These are phyloP conservation scores for Decorospora gaudefroyi DNA, from an alignment of 2,329 filamentous ascomycete species.

Conservation along the genomic window DNA sequence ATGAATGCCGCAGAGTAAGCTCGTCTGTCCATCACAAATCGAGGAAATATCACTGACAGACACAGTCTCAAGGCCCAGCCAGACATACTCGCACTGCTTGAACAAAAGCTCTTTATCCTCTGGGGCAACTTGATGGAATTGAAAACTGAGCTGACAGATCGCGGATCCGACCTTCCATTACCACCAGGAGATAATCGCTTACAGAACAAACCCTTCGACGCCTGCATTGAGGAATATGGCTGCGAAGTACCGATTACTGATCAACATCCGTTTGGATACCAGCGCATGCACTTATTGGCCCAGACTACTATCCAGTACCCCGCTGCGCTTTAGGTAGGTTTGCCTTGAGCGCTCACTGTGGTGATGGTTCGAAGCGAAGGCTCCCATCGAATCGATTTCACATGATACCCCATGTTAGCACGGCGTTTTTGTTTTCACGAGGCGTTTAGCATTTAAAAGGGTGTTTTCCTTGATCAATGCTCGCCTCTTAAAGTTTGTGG, in stretches of 20 bases:
- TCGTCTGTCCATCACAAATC: not conserved
- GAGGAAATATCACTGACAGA: constrained; percentile 10
- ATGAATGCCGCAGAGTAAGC: constrained; percentile 60
- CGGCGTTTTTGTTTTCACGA: too few species aligned
- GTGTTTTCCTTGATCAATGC: too few species aligned
- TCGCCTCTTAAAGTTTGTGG: too few species aligned
- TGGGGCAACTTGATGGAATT: constrained; percentile 74
- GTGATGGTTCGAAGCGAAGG: too few species aligned
- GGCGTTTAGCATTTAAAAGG: too few species aligned
- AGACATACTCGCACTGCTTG: constrained; percentile 58
- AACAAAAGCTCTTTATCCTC: constrained; percentile 73
- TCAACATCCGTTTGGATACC: constrained; percentile 23
- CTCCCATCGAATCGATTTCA: too few species aligned
- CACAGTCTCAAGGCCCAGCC: constrained; percentile 61
- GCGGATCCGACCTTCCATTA: constrained; percentile 30
- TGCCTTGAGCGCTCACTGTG: too few species aligned
- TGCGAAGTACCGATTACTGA: constrained; percentile 21
- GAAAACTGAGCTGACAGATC: constrained; percentile 65
- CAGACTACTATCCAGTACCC: constrained; percentile 26
- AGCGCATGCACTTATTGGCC: constrained; percentile 33
- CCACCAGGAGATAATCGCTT: constrained; percentile 32
- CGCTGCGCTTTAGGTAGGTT: too few species aligned
- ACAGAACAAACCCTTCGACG: constrained; percentile 52
- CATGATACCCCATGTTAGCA: too few species aligned
- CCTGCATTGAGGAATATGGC: constrained; percentile 35